These are phyloP conservation scores for Rhizophagus clarus DNA, from an alignment of 192 early-diverging fungal species.

Conservation along the genomic window DNA sequence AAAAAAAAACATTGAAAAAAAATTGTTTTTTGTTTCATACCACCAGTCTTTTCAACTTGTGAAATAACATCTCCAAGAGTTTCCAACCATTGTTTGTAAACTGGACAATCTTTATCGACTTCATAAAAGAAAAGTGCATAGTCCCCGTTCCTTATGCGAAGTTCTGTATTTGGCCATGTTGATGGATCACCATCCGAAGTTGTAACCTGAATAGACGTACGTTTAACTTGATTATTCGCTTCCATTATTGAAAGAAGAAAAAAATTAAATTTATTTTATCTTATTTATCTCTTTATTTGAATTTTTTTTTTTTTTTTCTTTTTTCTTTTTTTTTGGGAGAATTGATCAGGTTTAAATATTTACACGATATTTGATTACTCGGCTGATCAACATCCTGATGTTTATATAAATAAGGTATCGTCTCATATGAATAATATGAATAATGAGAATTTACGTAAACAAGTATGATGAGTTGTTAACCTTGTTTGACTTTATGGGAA, in stretches of 20 bases:
- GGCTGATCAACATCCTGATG: neutral
- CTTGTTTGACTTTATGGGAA: too few relatives aligned
- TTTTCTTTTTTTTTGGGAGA: neutral
- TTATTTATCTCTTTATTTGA: too few relatives aligned
- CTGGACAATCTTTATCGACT: neutral
- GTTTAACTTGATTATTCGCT: neutral
- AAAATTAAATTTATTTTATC: too few relatives aligned
- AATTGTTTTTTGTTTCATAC: neutral
- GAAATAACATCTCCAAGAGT: neutral
- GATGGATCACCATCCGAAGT: neutral
- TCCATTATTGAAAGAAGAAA: neutral
- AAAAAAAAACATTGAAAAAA: too few relatives aligned
- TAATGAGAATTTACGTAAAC: too few relatives aligned
- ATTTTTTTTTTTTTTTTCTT: too few relatives aligned
- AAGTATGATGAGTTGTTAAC: too few relatives aligned
- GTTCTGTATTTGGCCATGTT: neutral
- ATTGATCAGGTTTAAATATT: neutral
- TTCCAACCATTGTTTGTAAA: neutral
- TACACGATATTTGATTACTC: neutral
- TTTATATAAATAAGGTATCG: neutral
- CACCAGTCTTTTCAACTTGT: neutral
- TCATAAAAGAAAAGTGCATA: neutral
- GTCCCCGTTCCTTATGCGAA: neutral
- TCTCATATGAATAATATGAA: neutral
- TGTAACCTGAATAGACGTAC: neutral